These are phyloP conservation scores for Teratosphaeria nubilosa DNA, from an alignment of 2,329 filamentous ascomycete species.

Conservation along the genomic window DNA sequence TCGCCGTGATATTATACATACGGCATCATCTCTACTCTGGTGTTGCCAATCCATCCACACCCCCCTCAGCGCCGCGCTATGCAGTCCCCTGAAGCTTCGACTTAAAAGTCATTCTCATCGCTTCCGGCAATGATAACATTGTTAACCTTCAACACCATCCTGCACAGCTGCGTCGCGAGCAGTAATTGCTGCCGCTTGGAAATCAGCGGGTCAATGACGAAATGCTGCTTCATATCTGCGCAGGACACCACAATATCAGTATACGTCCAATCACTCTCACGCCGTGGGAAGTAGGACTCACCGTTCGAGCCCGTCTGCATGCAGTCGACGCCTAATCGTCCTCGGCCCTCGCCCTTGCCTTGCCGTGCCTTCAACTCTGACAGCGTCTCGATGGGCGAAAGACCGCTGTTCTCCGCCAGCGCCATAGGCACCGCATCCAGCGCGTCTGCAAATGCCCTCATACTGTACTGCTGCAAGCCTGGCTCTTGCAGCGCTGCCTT, in stretches of 20 bases:
- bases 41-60: too few species aligned
- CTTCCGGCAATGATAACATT: constrained; percentile 87
- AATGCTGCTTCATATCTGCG: constrained; percentile 87
- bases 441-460: constrained; percentile 94
- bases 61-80: not conserved
- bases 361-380: constrained; percentile 94
- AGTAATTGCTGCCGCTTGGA: constrained; percentile 96
- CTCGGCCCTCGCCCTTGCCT: constrained; percentile 66
- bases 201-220: constrained; percentile 96
- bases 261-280: not conserved
- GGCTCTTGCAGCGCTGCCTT: constrained; percentile 83
- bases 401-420: constrained; percentile 89
- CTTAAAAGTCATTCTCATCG: constrained; percentile 74
- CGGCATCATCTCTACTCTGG: too few species aligned
- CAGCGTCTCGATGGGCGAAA: constrained; percentile 91
- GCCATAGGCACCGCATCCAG: constrained; percentile 92
- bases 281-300: constrained; percentile 27
- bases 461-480: constrained; percentile 96
- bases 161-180: constrained; percentile 90
- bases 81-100: not conserved
- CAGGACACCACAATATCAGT: constrained; percentile 1
- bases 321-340: constrained; percentile 86
- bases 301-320: constrained; percentile 88
- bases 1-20: not conserved
- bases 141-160: constrained; percentile 95